Evolutionary conservation across 1,284 basidiomycete genomes (phyloP), one percentile per base, ranked within the genome.

Genomic region (Sporisorium iseilematis-ciliati): DNA sequence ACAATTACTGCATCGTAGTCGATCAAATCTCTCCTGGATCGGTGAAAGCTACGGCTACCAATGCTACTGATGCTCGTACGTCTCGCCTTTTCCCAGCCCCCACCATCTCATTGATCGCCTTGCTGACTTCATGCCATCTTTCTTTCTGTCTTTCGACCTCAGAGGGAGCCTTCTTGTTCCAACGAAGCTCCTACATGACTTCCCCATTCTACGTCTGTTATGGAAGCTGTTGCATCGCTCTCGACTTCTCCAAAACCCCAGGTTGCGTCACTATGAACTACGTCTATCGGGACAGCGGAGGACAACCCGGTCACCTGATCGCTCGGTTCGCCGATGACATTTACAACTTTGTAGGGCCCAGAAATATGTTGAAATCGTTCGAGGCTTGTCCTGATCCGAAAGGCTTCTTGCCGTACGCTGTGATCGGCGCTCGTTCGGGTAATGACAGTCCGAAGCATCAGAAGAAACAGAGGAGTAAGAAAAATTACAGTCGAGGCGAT

Each of bases 1-100:
- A 26, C 14, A 54, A 58, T 35, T 75, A 75, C 45, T 75, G 72
- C 56, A 57, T 66, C 63, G 69, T 65, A n/a, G 50, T 75, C n/a
- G 66, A 75, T 26, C 72, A 69, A 33, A 45, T 52, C 11, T 42
- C 49, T 21, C 57, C 57, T 2, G 57, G 54, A 16, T 31, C 46
- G 11, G 63, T 75, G 0, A 14, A 31, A 12, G 55, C 63, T 7
- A 54, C 58, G 14, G 51, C 58, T 8, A 43, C 49, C 5, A 63
- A 46, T 25, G 66, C 65, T 25, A 65, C 55, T 20, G 72, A 75
- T 46, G 14, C 38, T 18, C 72, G 72, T 75, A 63, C 46, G 72
- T 69, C 4, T n/a, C n/a, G 31, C 31, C n/a, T 49, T n/a, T n/a
- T n/a, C 33, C 20, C 20, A 38, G 31, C 3, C 2, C 10, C 35